Conservation (phyloP, 345 rosid genomes). For the Populus nigra region DNA sequence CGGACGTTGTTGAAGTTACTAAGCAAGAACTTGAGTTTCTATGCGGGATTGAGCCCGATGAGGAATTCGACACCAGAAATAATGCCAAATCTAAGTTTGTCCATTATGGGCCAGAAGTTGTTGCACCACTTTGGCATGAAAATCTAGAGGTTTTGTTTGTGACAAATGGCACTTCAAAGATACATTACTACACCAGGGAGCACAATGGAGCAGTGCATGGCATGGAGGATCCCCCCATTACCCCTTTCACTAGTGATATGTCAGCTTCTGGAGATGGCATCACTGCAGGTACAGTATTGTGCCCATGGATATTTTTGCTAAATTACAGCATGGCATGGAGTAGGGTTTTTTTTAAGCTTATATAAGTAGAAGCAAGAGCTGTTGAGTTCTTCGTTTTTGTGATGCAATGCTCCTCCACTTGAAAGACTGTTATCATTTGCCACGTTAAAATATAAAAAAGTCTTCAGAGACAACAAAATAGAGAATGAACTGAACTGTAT, state of each 20-base stretch:
- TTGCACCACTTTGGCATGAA: conserved; percentile 77
- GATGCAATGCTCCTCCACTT: background rate
- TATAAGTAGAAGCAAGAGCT: background rate
- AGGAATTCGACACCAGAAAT: conserved; percentile 67
- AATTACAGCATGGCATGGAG: background rate
- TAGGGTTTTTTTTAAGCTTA: conserved; percentile 1
- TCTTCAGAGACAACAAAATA: background rate
- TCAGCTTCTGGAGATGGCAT: conserved; percentile 94
- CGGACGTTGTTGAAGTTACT: conserved; percentile 71
- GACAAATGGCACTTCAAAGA: conserved; percentile 88
- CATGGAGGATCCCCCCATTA: conserved; percentile 76
- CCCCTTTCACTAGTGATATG: conserved; percentile 80
- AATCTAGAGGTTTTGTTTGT: conserved; percentile 74
- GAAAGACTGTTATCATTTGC: background rate
- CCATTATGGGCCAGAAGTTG: conserved; percentile 61
- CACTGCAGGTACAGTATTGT: conserved; percentile 59
- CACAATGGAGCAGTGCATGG: conserved; percentile 70
- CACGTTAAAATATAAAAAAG: background rate
- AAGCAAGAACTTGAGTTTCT: conserved; percentile 91
- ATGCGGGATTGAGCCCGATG: conserved; percentile 60
- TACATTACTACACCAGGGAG: conserved; percentile 82
- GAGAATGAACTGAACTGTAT: no score
- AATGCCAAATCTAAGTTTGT: conserved; percentile 62
- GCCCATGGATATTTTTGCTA: background rate
- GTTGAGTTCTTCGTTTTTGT: background rate